Evolutionary conservation across 176 grass and related monocot species (phyloP).

Genomic region (Cocos nucifera): DNA sequence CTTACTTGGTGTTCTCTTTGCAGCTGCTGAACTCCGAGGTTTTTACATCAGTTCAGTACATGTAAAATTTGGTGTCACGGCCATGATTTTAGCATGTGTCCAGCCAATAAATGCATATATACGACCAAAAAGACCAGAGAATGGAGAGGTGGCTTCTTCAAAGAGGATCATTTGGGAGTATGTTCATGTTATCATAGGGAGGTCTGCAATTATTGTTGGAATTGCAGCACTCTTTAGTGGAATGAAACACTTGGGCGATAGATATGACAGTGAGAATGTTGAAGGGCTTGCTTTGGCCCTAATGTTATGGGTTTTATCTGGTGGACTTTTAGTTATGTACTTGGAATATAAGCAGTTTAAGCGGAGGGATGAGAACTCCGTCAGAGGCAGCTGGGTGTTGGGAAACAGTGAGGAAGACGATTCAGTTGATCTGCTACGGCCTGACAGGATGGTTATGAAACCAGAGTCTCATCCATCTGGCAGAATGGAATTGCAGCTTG

Average conservation of each 20-base stretch:
- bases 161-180: conserved; percentile 60
- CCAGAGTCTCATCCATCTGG: conserved; percentile 35
- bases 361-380: conserved; percentile 27
- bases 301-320: conserved; percentile 48
- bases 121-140: conserved; percentile 35
- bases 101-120: conserved; percentile 78
- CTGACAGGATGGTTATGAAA: conserved; percentile 29
- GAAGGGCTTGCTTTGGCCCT: conserved; percentile 75
- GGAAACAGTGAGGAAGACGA: conserved; percentile 65
- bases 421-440: conserved; percentile 51
- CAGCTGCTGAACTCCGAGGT: conserved; percentile 64
- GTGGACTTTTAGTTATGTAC: conserved; percentile 34
- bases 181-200: conserved; percentile 52
- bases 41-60: conserved; percentile 56
- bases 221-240: conserved; percentile 49
- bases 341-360: conserved; percentile 48
- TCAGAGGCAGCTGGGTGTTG: conserved; percentile 40
- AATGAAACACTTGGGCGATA: conserved; percentile 69
- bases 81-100: conserved; percentile 30
- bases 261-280: conserved; percentile 59
- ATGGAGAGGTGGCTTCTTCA: conserved; percentile 22
- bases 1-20: conserved; percentile 69
- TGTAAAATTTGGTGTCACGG: conserved; percentile 53
- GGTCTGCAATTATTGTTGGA: conserved; percentile 46
- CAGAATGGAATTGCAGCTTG: conserved; percentile 61